phyloP scores from a whole-genome alignment of 768 basidiomycete species.

The Candolleomyces eurysporus region DNA sequence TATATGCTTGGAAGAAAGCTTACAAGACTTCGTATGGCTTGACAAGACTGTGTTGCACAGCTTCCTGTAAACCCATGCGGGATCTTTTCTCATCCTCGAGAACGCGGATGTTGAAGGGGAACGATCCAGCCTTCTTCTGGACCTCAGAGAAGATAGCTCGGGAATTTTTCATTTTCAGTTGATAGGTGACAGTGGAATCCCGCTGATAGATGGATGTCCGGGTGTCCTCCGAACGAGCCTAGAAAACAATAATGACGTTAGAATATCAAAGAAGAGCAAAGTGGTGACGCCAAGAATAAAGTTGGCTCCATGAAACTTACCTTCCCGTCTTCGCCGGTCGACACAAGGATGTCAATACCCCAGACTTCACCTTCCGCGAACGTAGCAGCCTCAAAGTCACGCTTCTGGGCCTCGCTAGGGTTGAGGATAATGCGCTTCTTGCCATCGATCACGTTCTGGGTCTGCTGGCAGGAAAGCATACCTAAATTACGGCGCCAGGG shows the following conservation, averaged over 20 bases:
- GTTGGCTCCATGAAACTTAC: constrained; percentile 35
- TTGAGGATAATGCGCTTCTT: constrained; percentile 95
- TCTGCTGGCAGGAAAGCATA: constrained; percentile 93
- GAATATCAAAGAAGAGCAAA: background rate
- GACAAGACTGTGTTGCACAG: constrained; percentile 89
- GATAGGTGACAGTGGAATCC: constrained; percentile 83
- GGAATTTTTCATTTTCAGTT: constrained; percentile 97
- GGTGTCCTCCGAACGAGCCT: constrained; percentile 89
- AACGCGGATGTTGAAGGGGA: constrained; percentile 95
- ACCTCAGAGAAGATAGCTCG: constrained; percentile 96
- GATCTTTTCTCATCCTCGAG: constrained; percentile 96
- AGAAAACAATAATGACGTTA: constrained; percentile 6
- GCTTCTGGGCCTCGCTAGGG: constrained; percentile 79
- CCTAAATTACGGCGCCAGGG: constrained; percentile 41
- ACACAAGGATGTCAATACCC: constrained; percentile 89
- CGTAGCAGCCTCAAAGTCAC: constrained; percentile 79
- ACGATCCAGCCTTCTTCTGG: constrained; percentile 95
- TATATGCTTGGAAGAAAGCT: constrained; percentile 21
- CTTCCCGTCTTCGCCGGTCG: constrained; percentile 89
- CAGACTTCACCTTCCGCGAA: constrained; percentile 96
- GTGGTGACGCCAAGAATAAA: background rate
- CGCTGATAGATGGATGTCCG: constrained; percentile 93
- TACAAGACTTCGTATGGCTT: constrained; percentile 95
- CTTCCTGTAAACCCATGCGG: constrained; percentile 93
- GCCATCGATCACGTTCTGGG: constrained; percentile 92